Conservation (phyloP, 2,329 filamentous ascomycete species). For the Exophiala oligosperma region DNA sequence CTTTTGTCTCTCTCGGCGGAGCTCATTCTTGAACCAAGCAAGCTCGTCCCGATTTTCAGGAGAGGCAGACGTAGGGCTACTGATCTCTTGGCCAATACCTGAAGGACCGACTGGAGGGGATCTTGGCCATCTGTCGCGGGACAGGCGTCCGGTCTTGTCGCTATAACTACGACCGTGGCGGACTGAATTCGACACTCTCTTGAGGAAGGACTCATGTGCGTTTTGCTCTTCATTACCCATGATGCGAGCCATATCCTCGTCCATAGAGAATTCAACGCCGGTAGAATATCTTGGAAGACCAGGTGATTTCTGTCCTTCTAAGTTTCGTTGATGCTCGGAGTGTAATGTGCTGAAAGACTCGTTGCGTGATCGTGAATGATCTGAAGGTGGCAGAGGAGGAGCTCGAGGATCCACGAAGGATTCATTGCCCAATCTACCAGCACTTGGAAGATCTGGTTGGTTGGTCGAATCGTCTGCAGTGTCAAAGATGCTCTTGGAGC, state of each 20-base stretch:
- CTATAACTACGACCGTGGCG: conserved; percentile 90
- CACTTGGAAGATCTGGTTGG: conserved; percentile 15
- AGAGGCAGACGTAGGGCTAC: conserved; percentile 68
- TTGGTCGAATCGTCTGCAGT: conserved; percentile 32
- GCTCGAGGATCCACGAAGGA: conserved; percentile 61
- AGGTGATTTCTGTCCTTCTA: conserved; percentile 58
- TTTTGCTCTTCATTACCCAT: conserved; percentile 69
- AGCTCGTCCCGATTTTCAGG: conserved; percentile 61
- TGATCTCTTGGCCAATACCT: conserved; percentile 57
- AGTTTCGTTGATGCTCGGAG: conserved; percentile 37
- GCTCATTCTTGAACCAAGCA: conserved; percentile 65
- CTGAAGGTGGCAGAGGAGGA: conserved; percentile 55
- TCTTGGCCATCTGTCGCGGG: conserved; percentile 69
- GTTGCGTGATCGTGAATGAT: conserved; percentile 42
- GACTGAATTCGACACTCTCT: conserved; percentile 88
- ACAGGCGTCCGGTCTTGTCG: conserved; percentile 58
- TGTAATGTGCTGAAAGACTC: conserved; percentile 50
- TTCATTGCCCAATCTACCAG: conserved; percentile 46
- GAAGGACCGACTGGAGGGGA: conserved; percentile 58
- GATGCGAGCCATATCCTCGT: conserved; percentile 92
- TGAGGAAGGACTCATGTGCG: conserved; percentile 74
- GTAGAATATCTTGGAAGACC: conserved; percentile 71
- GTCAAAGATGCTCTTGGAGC: conserved; percentile 42
- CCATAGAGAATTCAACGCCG: conserved; percentile 87
- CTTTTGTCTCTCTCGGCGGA: conserved; percentile 79